Percentiles rank a stretch among this genome's conserved stretches.
phyloP scores from a whole-genome alignment of 306 rosid species.

The Vachellia pachyceras region DNA sequence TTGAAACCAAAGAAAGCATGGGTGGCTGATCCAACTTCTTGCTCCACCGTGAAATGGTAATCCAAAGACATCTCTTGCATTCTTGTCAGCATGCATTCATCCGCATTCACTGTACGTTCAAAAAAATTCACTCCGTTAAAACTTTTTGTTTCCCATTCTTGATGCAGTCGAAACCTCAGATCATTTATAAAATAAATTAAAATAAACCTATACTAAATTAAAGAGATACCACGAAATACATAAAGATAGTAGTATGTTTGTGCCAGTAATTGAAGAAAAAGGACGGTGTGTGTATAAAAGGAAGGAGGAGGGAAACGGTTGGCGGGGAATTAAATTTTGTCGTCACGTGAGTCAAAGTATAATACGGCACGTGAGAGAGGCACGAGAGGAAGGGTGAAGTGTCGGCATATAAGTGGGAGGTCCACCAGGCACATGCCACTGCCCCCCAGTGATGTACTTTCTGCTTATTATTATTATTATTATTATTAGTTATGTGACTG shows the following conservation, averaged over 20 bases:
- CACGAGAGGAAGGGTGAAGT: constrained; percentile 43
- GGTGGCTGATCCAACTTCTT: constrained; percentile 99
- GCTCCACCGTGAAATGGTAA: constrained; percentile 98
- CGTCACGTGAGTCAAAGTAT: constrained; percentile 49
- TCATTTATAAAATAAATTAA: too few species aligned
- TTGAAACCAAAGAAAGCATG: constrained; percentile 99
- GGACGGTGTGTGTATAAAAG: neutral
- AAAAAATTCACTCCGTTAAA: neutral
- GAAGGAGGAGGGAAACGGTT: neutral
- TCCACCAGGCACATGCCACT: constrained; percentile 29
- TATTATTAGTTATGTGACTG: too few species aligned
- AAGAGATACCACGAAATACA: too few species aligned
- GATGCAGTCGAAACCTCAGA: too few species aligned
- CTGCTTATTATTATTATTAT: neutral
- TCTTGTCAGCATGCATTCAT: constrained; percentile 92
- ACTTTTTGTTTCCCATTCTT: too few species aligned
- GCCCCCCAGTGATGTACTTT: neutral
- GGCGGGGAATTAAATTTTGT: constrained; percentile 1
- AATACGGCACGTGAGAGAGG: constrained; percentile 51
- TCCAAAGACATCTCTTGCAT: constrained; percentile 99
- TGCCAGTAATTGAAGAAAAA: neutral
- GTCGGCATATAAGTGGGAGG: constrained; percentile 58
- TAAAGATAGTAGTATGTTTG: too few species aligned
- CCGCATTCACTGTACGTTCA: constrained; percentile 64
- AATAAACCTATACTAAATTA: too few species aligned